phyloP scores from a whole-genome alignment of 805 yeast genomes.

The Starmera quercuum region DNA sequence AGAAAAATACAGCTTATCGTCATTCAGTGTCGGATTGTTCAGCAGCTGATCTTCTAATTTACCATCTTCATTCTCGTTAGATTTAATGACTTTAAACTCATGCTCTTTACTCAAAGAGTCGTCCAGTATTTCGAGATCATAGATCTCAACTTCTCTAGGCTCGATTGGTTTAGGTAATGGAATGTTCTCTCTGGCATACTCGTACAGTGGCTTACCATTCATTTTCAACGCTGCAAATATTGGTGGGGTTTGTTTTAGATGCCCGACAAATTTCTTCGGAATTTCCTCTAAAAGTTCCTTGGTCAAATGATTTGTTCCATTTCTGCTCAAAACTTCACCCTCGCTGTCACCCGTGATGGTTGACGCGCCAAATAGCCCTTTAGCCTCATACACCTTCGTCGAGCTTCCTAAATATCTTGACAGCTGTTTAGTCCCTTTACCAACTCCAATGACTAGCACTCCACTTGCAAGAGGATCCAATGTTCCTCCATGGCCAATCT shows the following conservation, averaged over 20 bases:
- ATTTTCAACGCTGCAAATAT: constrained; percentile 89
- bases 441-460: constrained; percentile 86
- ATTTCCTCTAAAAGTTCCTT: constrained; percentile 41
- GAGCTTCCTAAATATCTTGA: constrained; percentile 67
- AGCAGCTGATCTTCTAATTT: constrained; percentile 28
- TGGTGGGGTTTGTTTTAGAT: constrained; percentile 86
- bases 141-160: constrained; percentile 61
- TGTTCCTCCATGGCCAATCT: constrained; percentile 98
- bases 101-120: constrained; percentile 53
- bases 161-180: constrained; percentile 83
- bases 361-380: constrained; percentile 79
- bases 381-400: constrained; percentile 72
- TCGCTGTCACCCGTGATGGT: constrained; percentile 94
- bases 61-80: constrained; percentile 42
- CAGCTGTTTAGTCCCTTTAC: constrained; percentile 79
- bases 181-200: constrained; percentile 82
- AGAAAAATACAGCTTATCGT: constrained; percentile 55
- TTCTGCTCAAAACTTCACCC: constrained; percentile 66
- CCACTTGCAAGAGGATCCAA: constrained; percentile 96
- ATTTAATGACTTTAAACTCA: constrained; percentile 36
- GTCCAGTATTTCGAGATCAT: constrained; percentile 41
- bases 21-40: constrained; percentile 42
- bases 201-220: constrained; percentile 90
- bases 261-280: constrained; percentile 67
- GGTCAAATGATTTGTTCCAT: constrained; percentile 49